Evolutionary conservation across 176 grass and related monocot species (phyloP).

Genomic region (Themeda triandra): DNA sequence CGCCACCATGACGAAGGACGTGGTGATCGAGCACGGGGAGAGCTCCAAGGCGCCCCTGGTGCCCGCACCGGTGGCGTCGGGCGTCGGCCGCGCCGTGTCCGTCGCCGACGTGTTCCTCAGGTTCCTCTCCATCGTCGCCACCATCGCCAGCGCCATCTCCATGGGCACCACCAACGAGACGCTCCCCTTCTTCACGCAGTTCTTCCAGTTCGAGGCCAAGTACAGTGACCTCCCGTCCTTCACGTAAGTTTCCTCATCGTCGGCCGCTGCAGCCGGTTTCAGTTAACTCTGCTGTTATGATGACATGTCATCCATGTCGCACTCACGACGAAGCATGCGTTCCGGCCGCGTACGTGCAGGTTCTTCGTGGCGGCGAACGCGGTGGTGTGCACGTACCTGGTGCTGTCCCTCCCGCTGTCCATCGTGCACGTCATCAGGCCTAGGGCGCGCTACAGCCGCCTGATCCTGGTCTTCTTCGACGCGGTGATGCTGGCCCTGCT

Average conservation of each 20-base stretch:
- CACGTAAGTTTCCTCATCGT: slow-evolving; percentile 15
- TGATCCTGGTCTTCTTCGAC: slow-evolving; percentile 57
- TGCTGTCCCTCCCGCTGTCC: slow-evolving; percentile 51
- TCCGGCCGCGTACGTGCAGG: background rate
- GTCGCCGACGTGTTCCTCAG: too few species aligned
- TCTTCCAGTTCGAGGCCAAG: slow-evolving; percentile 67
- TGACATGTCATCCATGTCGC: background rate
- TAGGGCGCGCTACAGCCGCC: slow-evolving; percentile 32
- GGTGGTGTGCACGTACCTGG: slow-evolving; percentile 59
- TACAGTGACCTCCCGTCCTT: slow-evolving; percentile 68
- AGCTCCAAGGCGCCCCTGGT: slow-evolving; percentile 41
- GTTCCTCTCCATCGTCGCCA: slow-evolving; percentile 43
- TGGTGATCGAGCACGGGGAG: slow-evolving; percentile 46
- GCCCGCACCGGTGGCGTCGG: slow-evolving; percentile 14
- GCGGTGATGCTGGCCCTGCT: slow-evolving; percentile 5
- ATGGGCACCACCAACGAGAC: slow-evolving; percentile 80
- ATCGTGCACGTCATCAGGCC: slow-evolving; percentile 62
- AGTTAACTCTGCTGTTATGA: too few species aligned
- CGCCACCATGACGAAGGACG: slow-evolving; percentile 36
- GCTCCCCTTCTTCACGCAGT: slow-evolving; percentile 65
- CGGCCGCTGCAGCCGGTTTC: too few species aligned
- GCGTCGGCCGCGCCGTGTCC: background rate
- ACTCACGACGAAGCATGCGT: background rate
- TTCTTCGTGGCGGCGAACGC: slow-evolving; percentile 64
- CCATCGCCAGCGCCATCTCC: slow-evolving; percentile 68